Percentiles rank a stretch among this genome's conserved stretches.
Evolutionary conservation across 2,329 filamentous ascomycete species (phyloP).

Genomic region (Colletotrichum phormii): DNA sequence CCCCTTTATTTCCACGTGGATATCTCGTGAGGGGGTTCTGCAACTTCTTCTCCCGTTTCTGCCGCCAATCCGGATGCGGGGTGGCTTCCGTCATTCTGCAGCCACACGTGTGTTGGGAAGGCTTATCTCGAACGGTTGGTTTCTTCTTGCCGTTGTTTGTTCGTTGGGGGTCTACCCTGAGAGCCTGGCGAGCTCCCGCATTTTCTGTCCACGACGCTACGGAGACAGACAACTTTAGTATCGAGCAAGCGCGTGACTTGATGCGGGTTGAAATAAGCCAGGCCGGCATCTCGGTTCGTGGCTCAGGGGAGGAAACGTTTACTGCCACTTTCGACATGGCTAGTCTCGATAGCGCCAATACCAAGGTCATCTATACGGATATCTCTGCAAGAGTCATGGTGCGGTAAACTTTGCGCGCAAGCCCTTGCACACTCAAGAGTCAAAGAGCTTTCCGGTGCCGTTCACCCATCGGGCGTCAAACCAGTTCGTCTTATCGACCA

Average conservation of each 20-base stretch:
- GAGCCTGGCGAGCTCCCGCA: neutral
- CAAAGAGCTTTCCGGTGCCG: neutral
- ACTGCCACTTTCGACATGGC: neutral
- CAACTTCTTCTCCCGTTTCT: slow-evolving; percentile 13
- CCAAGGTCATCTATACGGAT: neutral
- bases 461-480: neutral
- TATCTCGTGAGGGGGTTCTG: slow-evolving; percentile 15
- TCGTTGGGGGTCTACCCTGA: neutral
- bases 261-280: neutral
- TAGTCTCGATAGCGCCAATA: neutral
- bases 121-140: slow-evolving; percentile 24
- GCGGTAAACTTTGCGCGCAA: neutral
- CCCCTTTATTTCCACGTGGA: slow-evolving; percentile 29
- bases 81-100: slow-evolving; percentile 23
- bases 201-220: neutral
- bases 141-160: neutral
- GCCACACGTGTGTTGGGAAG: slow-evolving; percentile 17
- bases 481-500: slow-evolving; percentile 11
- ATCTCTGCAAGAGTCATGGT: neutral
- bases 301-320: neutral
- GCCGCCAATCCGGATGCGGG: slow-evolving; percentile 11
- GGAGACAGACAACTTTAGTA: neutral
- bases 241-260: neutral
- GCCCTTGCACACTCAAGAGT: neutral
- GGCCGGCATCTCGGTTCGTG: neutral